Base-by-base conservation (phyloP, 1,139 yeast species). In the Blastobotrys raffinosifermentans region DNA sequence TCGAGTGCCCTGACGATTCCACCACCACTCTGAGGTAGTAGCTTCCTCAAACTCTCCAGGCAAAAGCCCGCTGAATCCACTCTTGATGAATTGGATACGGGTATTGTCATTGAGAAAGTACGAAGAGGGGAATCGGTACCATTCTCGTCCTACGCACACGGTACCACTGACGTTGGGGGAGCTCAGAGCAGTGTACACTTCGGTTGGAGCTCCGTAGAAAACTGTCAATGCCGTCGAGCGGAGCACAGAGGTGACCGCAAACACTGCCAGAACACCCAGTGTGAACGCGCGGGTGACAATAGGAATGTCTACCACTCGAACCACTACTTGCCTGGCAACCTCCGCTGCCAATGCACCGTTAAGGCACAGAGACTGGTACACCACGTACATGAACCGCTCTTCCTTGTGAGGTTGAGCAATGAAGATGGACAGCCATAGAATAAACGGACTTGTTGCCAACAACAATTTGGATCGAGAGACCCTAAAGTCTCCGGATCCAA, bases 51-150 rank as follows among this genome's bases (percentile, higher is more conserved):
- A 91, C 54, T 84, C 93, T 1, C 94, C 94, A 0, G 97, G 98
- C 31, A 89, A 65, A 41, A 89, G 64, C 0, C 97, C 97, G 54
- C 79, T 75, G 59, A 89, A 89, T 1, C 93, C 94, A 41, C 87
- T 79, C 41, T 69, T 66, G 6, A 84, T 76, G 57, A 85, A 89
- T 48, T 67, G 66, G 19, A 86, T 61, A 44, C 96, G 66, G 42
- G 67, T 66, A 42, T 72, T 63, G 23, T 72, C 68, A 2, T 83
- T 80, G 17, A 89, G 63, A 54, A 87, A 84, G 57, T 87, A 82
- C 0, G 96, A 87, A 1, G 83, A 78, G 9, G 97, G 96, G 61
- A 67, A 89, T 54, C 91, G 84, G 54, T 86, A 86, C 96, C 97
- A 89, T 62, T 91, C 97, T 43, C 95, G 73, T 2, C 96, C 96